A percentile compares a stretch with the other conserved stretches of the same genome.
Conservation (phyloP, 2,329 filamentous ascomycete genomes). For the Curvularia sp. region DNA sequence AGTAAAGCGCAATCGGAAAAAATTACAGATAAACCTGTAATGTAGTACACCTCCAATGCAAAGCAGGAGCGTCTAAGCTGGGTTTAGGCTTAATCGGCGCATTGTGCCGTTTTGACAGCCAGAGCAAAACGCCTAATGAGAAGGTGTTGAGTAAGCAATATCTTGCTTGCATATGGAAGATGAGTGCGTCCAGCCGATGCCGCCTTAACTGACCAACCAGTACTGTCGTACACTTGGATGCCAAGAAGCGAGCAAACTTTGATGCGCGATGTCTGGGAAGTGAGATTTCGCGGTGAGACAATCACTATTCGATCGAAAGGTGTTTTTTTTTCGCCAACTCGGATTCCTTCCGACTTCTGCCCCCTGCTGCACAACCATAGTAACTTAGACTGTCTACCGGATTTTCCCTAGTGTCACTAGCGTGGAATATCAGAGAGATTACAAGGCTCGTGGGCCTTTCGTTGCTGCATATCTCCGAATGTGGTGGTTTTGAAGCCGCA, state of each 20-base stretch:
- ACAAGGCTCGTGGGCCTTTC: conserved; percentile 20
- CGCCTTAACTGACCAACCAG: neutral
- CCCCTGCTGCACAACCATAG: conserved; percentile 5
- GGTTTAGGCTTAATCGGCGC: neutral
- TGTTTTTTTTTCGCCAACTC: neutral
- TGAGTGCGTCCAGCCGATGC: neutral
- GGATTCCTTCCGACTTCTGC: conserved; percentile 5
- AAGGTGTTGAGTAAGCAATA: neutral
- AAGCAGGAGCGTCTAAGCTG: neutral
- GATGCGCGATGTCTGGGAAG: conserved; percentile 2
- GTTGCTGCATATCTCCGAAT: conserved; percentile 6
- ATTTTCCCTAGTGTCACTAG: conserved; percentile 4
- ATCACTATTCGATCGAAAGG: neutral
- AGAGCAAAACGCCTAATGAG: neutral
- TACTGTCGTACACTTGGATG: neutral
- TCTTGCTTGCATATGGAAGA: neutral
- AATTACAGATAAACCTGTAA: neutral
- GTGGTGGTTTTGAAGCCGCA: neutral
- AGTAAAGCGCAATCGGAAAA: neutral
- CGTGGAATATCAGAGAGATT: conserved; percentile 21
- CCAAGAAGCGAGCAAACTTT: conserved; percentile 23
- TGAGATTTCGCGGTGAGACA: conserved; percentile 8
- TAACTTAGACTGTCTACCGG: neutral
- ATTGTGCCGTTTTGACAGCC: neutral
- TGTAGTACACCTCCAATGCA: neutral